Percentiles rank a stretch among this genome's conserved stretches.
phyloP scores from a whole-genome alignment of 1,284 basidiomycete species.

The Paramarasmius palmivorus region DNA sequence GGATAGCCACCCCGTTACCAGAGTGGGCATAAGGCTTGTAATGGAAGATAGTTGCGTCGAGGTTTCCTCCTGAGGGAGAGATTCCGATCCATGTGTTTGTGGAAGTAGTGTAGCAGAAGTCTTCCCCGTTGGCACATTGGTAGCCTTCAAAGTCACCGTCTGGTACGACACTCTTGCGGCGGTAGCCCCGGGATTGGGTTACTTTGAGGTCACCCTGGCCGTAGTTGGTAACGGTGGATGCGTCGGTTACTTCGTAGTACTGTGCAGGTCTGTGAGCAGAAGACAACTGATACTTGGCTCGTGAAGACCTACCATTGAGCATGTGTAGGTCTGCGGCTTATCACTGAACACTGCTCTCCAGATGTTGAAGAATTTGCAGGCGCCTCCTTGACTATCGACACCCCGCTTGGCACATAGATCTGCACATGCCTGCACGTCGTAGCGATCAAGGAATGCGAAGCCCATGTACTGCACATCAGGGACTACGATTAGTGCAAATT shows the following conservation, averaged over 20 bases:
- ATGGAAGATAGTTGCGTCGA: conserved; percentile 31
- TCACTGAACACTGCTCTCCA: conserved; percentile 26
- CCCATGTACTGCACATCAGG: conserved; percentile 28
- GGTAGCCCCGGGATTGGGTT: conserved; percentile 24
- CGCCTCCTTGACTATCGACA: conserved; percentile 24
- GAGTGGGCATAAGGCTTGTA: conserved; percentile 26
- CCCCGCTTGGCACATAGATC: conserved; percentile 25
- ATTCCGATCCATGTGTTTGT: conserved; percentile 29
- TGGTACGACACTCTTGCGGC: conserved; percentile 14
- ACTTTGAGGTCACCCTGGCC: conserved; percentile 23
- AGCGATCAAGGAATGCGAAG: conserved; percentile 25
- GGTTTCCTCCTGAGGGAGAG: conserved; percentile 21
- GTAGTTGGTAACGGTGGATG: conserved; percentile 23
- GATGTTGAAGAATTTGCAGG: conserved; percentile 28
- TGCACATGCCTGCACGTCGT: conserved; percentile 26
- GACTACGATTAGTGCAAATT: neutral
- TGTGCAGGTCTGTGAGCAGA: conserved; percentile 1
- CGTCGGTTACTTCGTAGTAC: conserved; percentile 25
- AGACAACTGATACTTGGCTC: neutral
- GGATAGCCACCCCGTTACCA: conserved; percentile 26
- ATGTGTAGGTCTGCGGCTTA: conserved; percentile 23
- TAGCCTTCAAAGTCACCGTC: conserved; percentile 20
- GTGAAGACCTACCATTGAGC: conserved; percentile 21
- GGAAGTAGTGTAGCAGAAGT: conserved; percentile 27
- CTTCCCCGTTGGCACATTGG: conserved; percentile 16